These are phyloP conservation scores for Cyberlindnera mrakii DNA, from an alignment of 805 yeast genomes.

Conservation along the genomic window DNA sequence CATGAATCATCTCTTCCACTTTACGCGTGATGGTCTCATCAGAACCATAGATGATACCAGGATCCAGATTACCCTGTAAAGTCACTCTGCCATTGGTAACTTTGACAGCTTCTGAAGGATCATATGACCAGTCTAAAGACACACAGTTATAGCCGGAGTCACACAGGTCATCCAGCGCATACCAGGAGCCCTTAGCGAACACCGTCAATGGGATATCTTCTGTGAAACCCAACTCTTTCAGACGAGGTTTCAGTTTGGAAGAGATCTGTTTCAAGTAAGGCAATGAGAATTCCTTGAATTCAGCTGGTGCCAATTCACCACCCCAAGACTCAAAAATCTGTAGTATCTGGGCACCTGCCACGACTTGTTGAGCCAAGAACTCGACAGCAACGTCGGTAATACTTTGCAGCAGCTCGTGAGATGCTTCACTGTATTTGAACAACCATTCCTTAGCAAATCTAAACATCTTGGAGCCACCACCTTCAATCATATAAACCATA, in stretches of 20 bases:
- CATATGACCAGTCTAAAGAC: slow-evolving; percentile 90
- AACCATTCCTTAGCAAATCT: slow-evolving; percentile 91
- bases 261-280: slow-evolving; percentile 83
- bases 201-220: slow-evolving; percentile 82
- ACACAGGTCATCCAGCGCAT: slow-evolving; percentile 82
- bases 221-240: slow-evolving; percentile 61
- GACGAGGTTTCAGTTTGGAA: slow-evolving; percentile 56
- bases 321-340: slow-evolving; percentile 99
- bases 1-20: slow-evolving; percentile 81
- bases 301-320: slow-evolving; percentile 88
- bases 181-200: slow-evolving; percentile 97
- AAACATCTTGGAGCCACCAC: slow-evolving; percentile 90
- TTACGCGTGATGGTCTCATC: slow-evolving; percentile 72
- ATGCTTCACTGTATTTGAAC: slow-evolving; percentile 66
- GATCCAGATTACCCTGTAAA: slow-evolving; percentile 93
- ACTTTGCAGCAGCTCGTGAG: slow-evolving; percentile 66
- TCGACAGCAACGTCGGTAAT: slow-evolving; percentile 87
- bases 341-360: slow-evolving; percentile 97
- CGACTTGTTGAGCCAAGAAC: slow-evolving; percentile 88
- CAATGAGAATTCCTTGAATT: slow-evolving; percentile 80
- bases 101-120: slow-evolving; percentile 78
- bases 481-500: slow-evolving; percentile 95
- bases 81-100: slow-evolving; percentile 70
- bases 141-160: slow-evolving; percentile 77
- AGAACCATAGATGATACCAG: slow-evolving; percentile 90